Conservation (phyloP, 768 basidiomycete genomes). For the Lentinula raphanica region DNA sequence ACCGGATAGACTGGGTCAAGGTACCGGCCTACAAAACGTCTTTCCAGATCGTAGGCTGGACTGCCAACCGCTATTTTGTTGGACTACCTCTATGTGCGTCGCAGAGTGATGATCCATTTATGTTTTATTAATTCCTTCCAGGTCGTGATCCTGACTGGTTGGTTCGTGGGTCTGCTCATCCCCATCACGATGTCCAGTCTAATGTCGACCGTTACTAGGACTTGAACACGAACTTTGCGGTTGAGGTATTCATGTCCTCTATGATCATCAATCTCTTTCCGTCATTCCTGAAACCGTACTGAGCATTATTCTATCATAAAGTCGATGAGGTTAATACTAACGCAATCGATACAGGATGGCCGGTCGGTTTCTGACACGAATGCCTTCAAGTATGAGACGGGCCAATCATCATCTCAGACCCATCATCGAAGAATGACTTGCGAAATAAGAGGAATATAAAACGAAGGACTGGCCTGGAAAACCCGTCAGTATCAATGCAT, state of each 20-base stretch:
- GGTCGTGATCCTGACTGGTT: conserved; percentile 3
- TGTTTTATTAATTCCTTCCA: neutral
- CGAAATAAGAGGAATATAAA: conserved; percentile 9
- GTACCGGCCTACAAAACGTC: neutral
- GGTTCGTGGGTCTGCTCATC: neutral
- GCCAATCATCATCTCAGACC: conserved; percentile 11
- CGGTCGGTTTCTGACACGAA: conserved; percentile 10
- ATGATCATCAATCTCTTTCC: conserved; percentile 24
- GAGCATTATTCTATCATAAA: conserved; percentile 8
- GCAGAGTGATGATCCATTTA: neutral
- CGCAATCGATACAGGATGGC: conserved; percentile 5
- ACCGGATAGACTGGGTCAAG: neutral
- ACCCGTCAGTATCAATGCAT: neutral
- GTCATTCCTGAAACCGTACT: conserved; percentile 23
- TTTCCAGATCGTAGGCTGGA: neutral
- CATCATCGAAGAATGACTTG: conserved; percentile 10
- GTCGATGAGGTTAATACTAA: neutral
- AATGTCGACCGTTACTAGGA: neutral
- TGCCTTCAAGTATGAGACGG: conserved; percentile 9
- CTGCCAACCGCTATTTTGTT: neutral
- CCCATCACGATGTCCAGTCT: no score
- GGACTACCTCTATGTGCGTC: neutral
- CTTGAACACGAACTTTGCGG: conserved; percentile 22
- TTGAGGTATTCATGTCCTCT: conserved; percentile 19
- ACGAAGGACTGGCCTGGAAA: conserved; percentile 10